Conservation (phyloP, 2,329 filamentous ascomycete genomes). For the Aspergillus carbonarius region DNA sequence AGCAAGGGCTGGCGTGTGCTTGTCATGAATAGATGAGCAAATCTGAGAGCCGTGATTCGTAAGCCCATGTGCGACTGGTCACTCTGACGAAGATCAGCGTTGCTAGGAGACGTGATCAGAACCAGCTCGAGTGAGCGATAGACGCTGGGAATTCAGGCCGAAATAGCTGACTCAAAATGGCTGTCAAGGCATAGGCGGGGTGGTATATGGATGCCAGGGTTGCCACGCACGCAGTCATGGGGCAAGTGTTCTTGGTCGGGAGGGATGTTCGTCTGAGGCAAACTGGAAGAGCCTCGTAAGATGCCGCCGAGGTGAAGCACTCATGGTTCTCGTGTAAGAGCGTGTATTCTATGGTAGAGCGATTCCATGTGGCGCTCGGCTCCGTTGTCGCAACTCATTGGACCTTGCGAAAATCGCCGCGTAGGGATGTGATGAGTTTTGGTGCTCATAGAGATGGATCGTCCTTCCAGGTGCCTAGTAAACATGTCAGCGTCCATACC, state of each 20-base stretch:
- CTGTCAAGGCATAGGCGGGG: neutral
- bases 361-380: neutral
- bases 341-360: neutral
- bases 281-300: neutral
- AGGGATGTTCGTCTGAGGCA: neutral
- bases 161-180: no score
- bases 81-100: neutral
- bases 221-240: neutral
- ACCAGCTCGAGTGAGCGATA: neutral
- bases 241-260: neutral
- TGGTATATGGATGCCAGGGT: neutral
- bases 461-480: conserved; percentile 39
- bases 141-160: neutral
- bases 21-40: neutral
- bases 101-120: neutral
- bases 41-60: neutral
- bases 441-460: conserved; percentile 31
- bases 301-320: neutral
- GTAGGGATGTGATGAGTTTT: neutral
- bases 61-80: neutral
- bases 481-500: conserved; percentile 13
- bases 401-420: neutral
- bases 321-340: neutral
- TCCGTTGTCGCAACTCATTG: neutral
- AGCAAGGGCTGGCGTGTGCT: neutral